Evolutionary conservation across 345 rosid genomes (phyloP), one percentile per base, ranked within the genome.

Genomic region (Gossypium sturtianum): DNA sequence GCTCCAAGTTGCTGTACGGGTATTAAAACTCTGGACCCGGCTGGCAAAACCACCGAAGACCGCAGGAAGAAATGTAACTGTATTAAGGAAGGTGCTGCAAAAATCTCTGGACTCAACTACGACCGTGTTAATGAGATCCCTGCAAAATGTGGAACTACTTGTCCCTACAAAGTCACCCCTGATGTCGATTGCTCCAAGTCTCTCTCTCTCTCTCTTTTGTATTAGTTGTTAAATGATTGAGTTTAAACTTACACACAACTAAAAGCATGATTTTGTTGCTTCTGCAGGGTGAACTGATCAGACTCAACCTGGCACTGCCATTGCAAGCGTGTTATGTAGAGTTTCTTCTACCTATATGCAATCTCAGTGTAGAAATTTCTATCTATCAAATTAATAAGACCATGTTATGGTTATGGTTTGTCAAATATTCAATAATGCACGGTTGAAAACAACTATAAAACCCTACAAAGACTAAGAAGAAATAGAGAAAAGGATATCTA

Each of bases 1-100:
- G 76, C 74, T 0, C 71, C 74, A 4, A 66, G 54, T 2, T 83
- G 83, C 52, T 83, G 83, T 54, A 4, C 51, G 6, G 86, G 86
- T 25, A 25, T 83, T 4, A 80, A 80, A 60, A 63, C 74, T 10
- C 13, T 66, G 25, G 43, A 73, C 2, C 80, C 71, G 1, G 74
- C 80, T 2, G 64, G 69, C 44, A 80, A 78, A 16, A 83, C 82
- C 71, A 65, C 41, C 2, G 69, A 75, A 60, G 86, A 83, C 19
- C 74, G 63, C 15, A 66, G 75, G 72, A 27, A 13, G 22, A 64
- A 73, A 20, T 83, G 86, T 48, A 51, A 70, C 12, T 80, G 86
- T 19, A 76, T 83, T 13, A 75, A 83, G 63, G 74, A 75, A 44
- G 76, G 78, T 11, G 86, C 86, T 58, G 82, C 78, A 2, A 57